These are phyloP conservation scores for Talaromyces adpressus DNA, from an alignment of 495 filamentous ascomycete species.

Conservation along the genomic window DNA sequence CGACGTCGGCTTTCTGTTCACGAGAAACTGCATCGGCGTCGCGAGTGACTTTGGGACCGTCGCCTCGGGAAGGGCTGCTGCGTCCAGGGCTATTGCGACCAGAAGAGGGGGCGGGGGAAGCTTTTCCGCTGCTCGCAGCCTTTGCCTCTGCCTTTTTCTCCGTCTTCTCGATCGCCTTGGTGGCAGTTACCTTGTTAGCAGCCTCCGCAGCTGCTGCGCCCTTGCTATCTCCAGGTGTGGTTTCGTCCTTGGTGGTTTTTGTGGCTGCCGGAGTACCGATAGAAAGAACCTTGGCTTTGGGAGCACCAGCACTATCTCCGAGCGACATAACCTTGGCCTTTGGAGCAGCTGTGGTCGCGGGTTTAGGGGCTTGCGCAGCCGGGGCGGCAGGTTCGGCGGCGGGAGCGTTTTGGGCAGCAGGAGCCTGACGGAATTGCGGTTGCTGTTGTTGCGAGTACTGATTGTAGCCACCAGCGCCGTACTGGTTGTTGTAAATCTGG, in stretches of 20 bases:
- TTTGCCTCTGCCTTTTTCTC: conserved; percentile 47
- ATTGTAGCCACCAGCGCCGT: conserved; percentile 38
- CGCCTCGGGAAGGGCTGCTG: conserved; percentile 40
- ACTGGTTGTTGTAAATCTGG: conserved; percentile 52
- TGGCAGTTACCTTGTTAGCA: conserved; percentile 65
- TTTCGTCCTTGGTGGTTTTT: conserved; percentile 28
- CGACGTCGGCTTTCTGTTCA: conserved; percentile 83
- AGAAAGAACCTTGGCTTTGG: conserved; percentile 60
- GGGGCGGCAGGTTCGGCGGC: conserved; percentile 24
- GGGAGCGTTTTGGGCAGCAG: conserved; percentile 32
- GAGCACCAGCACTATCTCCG: conserved; percentile 34
- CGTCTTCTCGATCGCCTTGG: conserved; percentile 75
- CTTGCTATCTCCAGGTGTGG: conserved; percentile 50
- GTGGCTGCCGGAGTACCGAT: conserved; percentile 49
- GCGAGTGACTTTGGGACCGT: conserved; percentile 48
- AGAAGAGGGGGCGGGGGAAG: conserved; percentile 70
- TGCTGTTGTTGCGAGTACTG: conserved; percentile 43
- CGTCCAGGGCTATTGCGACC: conserved; percentile 66
- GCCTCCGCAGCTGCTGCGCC: conserved; percentile 41
- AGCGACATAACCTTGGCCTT: conserved; percentile 69
- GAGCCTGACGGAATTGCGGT: conserved; percentile 56
- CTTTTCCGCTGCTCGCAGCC: conserved; percentile 53
- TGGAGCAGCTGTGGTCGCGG: conserved; percentile 37
- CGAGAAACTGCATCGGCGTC: conserved; percentile 79
- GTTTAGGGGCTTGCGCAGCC: conserved; percentile 17